Percentiles rank a stretch among this genome's conserved stretches.
These are phyloP conservation scores for Penicillium pancosmium DNA, from an alignment of 495 filamentous ascomycete genomes.

Conservation along the genomic window DNA sequence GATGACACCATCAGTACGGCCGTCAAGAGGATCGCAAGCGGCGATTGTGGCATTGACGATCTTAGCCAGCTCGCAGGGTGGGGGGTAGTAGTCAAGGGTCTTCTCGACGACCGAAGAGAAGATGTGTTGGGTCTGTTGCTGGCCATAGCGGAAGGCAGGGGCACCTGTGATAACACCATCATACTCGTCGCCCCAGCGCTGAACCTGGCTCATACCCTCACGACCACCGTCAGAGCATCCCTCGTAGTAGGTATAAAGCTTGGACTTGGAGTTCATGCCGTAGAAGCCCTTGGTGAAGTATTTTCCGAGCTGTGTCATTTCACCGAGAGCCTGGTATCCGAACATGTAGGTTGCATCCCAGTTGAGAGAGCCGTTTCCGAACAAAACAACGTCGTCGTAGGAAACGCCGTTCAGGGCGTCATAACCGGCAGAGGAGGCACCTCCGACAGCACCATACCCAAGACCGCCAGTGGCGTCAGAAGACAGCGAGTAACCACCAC, in stretches of 20 bases:
- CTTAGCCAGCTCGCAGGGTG: slow-evolving; percentile 52
- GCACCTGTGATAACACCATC: slow-evolving; percentile 55
- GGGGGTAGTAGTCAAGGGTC: slow-evolving; percentile 52
- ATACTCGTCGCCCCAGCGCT: slow-evolving; percentile 52
- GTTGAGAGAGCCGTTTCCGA: slow-evolving; percentile 47
- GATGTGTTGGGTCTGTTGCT: slow-evolving; percentile 55
- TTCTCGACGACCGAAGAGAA: slow-evolving; percentile 47
- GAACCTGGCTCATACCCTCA: slow-evolving; percentile 51
- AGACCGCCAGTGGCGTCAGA: slow-evolving; percentile 38
- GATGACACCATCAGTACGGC: slow-evolving; percentile 54
- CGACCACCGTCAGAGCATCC: slow-evolving; percentile 44
- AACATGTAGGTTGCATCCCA: slow-evolving; percentile 49
- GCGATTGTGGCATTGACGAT: slow-evolving; percentile 55
- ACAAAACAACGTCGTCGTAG: slow-evolving; percentile 40
- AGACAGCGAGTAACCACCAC: slow-evolving; percentile 31
- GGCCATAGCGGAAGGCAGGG: slow-evolving; percentile 53
- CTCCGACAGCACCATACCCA: slow-evolving; percentile 41
- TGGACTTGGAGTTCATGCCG: slow-evolving; percentile 26
- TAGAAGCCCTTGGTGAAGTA: slow-evolving; percentile 38
- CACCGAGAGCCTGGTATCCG: slow-evolving; percentile 45
- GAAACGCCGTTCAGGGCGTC: slow-evolving; percentile 33
- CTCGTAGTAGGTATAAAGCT: slow-evolving; percentile 44
- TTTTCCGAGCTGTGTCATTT: slow-evolving; percentile 42
- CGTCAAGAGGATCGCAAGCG: slow-evolving; percentile 56
- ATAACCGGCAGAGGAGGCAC: slow-evolving; percentile 43